phyloP scores from a whole-genome alignment of 2,329 filamentous ascomycete species.

The Cercospora citrullina region DNA sequence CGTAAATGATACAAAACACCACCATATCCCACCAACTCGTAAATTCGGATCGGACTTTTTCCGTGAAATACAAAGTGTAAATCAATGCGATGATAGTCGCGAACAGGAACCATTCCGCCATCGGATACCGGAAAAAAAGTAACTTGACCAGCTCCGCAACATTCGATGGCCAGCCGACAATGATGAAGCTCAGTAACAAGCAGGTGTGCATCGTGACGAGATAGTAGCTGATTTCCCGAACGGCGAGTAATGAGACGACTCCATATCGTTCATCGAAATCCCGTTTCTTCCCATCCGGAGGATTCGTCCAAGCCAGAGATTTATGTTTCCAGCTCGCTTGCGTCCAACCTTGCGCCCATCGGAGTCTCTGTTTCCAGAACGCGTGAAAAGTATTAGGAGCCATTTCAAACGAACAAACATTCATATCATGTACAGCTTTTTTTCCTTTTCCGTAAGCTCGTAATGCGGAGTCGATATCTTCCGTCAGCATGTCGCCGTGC shows the following conservation, averaged over 20 bases:
- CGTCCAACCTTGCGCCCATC: slow-evolving; percentile 54
- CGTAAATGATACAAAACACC: slow-evolving; percentile 47
- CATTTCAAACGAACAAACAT: slow-evolving; percentile 52
- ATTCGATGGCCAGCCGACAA: slow-evolving; percentile 47
- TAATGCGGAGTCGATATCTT: slow-evolving; percentile 53
- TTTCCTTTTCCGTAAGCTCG: slow-evolving; percentile 48
- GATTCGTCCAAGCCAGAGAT: slow-evolving; percentile 46
- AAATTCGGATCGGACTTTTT: slow-evolving; percentile 50
- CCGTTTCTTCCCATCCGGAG: slow-evolving; percentile 29
- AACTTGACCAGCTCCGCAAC: slow-evolving; percentile 42
- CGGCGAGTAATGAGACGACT: slow-evolving; percentile 48
- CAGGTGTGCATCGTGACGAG: slow-evolving; percentile 53
- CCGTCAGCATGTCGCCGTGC: slow-evolving; percentile 53
- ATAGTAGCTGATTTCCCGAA: slow-evolving; percentile 52
- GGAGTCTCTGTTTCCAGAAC: slow-evolving; percentile 54
- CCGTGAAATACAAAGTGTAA: slow-evolving; percentile 50
- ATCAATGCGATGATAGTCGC: slow-evolving; percentile 45
- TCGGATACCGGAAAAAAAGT: slow-evolving; percentile 52
- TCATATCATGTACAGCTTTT: slow-evolving; percentile 51
- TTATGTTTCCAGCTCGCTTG: slow-evolving; percentile 50
- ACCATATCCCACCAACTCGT: slow-evolving; percentile 45
- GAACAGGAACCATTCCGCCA: slow-evolving; percentile 49
- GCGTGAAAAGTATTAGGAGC: slow-evolving; percentile 48
- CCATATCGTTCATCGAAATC: slow-evolving; percentile 45
- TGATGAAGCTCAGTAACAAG: slow-evolving; percentile 49